These are phyloP conservation scores for Claviceps sp. DNA, from an alignment of 2,329 filamentous ascomycete species.

Conservation along the genomic window DNA sequence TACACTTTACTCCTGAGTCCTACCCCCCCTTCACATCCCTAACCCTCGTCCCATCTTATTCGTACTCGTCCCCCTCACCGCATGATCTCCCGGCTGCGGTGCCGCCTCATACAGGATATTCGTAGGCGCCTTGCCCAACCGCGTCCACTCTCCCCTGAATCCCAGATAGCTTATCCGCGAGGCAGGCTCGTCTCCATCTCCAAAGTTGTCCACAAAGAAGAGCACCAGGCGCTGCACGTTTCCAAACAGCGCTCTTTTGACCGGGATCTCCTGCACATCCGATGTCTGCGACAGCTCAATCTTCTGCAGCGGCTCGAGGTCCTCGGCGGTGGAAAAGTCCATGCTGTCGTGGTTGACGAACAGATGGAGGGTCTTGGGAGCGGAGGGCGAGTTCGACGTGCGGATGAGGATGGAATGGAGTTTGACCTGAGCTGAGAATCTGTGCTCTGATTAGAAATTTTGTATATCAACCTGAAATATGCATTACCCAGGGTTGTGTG, in stretches of 20 bases:
- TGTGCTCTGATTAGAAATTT: slow-evolving; percentile 20
- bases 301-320: slow-evolving; percentile 57
- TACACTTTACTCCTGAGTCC: slow-evolving; percentile 8
- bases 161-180: slow-evolving; percentile 72
- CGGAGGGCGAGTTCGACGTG: slow-evolving; percentile 54
- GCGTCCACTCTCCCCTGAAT: slow-evolving; percentile 92
- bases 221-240: slow-evolving; percentile 69
- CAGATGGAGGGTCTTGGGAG: slow-evolving; percentile 73
- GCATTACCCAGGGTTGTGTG: no score
- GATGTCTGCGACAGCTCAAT: slow-evolving; percentile 65
- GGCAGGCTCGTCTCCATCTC: slow-evolving; percentile 64
- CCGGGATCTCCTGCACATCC: slow-evolving; percentile 74
- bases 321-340: slow-evolving; percentile 66
- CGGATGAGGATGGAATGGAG: slow-evolving; percentile 81
- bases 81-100: slow-evolving; percentile 81
- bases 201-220: slow-evolving; percentile 89
- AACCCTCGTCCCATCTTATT: slow-evolving; percentile 42
- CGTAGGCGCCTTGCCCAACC: slow-evolving; percentile 54
- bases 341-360: slow-evolving; percentile 79
- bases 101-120: slow-evolving; percentile 90
- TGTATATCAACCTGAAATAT: no score
- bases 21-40: slow-evolving; percentile 26
- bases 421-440: slow-evolving; percentile 87
- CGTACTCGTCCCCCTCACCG: slow-evolving; percentile 41
- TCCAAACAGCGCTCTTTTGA: slow-evolving; percentile 81